Percentiles rank a stretch among this genome's conserved stretches.
Evolutionary conservation across 2,329 filamentous ascomycete species (phyloP).

Genomic region (Dactylella cylindrospora): DNA sequence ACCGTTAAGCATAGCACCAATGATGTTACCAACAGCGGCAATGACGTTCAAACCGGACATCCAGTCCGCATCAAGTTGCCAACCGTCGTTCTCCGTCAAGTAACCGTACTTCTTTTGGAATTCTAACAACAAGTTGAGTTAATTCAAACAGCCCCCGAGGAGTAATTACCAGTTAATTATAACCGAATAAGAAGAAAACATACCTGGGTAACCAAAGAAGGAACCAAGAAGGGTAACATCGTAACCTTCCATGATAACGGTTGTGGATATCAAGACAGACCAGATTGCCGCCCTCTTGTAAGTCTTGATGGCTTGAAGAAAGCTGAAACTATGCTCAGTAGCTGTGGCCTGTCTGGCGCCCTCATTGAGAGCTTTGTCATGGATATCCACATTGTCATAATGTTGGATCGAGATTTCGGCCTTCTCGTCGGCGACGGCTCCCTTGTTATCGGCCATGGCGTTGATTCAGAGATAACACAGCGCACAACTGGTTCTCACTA

Average conservation of each 20-base stretch:
- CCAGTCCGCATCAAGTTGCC: conserved; percentile 33
- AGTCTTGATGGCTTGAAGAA: conserved; percentile 73
- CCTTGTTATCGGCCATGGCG: conserved; percentile 22
- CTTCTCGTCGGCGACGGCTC: conserved; percentile 30
- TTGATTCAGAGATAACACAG: conserved; percentile 4
- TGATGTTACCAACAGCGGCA: conserved; percentile 55
- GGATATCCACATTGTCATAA: conserved; percentile 38
- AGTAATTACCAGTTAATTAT: too few relatives aligned
- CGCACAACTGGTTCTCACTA: conserved; percentile 14
- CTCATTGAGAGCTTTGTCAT: conserved; percentile 44
- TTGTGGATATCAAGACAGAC: conserved; percentile 82
- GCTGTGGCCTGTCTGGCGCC: conserved; percentile 52
- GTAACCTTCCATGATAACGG: conserved; percentile 89
- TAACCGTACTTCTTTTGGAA: conserved; percentile 43
- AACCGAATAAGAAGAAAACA: too few relatives aligned
- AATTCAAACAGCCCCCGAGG: background rate
- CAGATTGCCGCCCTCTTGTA: conserved; percentile 86
- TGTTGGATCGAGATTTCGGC: conserved; percentile 37
- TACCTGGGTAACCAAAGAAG: conserved; percentile 52
- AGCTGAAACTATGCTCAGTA: conserved; percentile 66
- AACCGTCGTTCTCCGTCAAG: conserved; percentile 33
- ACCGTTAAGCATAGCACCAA: conserved; percentile 59
- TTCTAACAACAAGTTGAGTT: conserved; percentile 14
- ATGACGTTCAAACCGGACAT: conserved; percentile 49
- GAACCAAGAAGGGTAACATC: conserved; percentile 80